phyloP scores from a whole-genome alignment of 2,329 filamentous ascomycete species.

The Penicillium sp. region DNA sequence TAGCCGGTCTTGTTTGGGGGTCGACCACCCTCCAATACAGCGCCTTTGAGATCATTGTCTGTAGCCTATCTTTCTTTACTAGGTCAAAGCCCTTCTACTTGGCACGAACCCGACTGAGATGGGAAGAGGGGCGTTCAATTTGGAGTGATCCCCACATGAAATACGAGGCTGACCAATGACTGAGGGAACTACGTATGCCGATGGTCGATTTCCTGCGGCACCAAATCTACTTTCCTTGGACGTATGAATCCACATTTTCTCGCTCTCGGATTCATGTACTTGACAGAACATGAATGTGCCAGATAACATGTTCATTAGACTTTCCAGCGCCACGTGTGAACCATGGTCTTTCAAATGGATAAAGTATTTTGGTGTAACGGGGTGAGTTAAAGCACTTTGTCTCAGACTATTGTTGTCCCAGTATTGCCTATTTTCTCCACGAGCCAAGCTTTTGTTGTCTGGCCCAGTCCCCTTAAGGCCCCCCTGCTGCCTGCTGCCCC shows the following conservation, averaged over 20 bases:
- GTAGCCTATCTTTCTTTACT: background rate
- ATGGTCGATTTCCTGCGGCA: background rate
- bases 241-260: background rate
- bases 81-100: background rate
- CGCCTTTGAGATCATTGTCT: background rate
- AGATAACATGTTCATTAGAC: background rate
- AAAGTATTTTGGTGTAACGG: background rate
- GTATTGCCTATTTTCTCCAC: background rate
- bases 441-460: constrained; percentile 16
- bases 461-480: too few relatives aligned
- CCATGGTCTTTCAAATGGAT: constrained; percentile 5
- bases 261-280: background rate
- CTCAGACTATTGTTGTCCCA: background rate
- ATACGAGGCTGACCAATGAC: background rate
- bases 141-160: background rate
- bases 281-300: background rate
- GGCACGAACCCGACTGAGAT: background rate
- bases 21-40: background rate
- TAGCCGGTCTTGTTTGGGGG: background rate
- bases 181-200: background rate
- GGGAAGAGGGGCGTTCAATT: background rate
- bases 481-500: constrained; percentile 6
- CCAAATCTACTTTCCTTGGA: background rate
- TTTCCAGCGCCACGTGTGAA: constrained; percentile 12
- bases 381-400: too few relatives aligned